phyloP scores from a whole-genome alignment of 192 early-diverging fungal species.

The Backusella luteola region DNA sequence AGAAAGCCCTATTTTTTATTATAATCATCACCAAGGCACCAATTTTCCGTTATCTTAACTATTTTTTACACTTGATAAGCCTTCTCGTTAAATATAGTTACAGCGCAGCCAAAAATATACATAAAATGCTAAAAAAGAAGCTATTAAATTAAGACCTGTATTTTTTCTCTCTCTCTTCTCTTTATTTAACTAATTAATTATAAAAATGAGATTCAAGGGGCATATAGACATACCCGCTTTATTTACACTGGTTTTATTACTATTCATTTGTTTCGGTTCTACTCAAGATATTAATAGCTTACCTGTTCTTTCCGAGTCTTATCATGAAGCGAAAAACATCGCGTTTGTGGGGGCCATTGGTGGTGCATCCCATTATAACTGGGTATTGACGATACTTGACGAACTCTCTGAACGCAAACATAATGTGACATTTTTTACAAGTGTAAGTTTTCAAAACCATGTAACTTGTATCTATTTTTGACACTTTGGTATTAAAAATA shows the following conservation, averaged over 20 bases:
- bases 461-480: not conserved
- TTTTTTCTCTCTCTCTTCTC: not conserved
- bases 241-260: not conserved
- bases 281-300: not conserved
- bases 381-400: conserved; percentile 6
- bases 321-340: not conserved
- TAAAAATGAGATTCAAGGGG: not conserved
- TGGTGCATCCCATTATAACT: not conserved
- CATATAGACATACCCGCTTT: not conserved
- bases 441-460: not conserved
- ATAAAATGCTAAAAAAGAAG: too few species aligned
- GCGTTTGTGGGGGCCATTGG: not conserved
- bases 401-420: not conserved
- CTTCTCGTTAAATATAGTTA: too few species aligned
- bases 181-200: not conserved
- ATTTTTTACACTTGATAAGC: too few species aligned
- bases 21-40: too few species aligned
- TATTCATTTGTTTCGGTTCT: not conserved
- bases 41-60: too few species aligned
- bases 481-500: not conserved
- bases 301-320: not conserved
- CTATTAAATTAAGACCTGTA: not conserved
- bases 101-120: too few species aligned
- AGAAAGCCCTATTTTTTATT: too few species aligned
- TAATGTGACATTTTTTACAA: not conserved